Percentiles rank a stretch among this genome's conserved stretches.
Evolutionary conservation across 495 filamentous ascomycete genomes (phyloP).

Genomic region (Rusavskia elegans): DNA sequence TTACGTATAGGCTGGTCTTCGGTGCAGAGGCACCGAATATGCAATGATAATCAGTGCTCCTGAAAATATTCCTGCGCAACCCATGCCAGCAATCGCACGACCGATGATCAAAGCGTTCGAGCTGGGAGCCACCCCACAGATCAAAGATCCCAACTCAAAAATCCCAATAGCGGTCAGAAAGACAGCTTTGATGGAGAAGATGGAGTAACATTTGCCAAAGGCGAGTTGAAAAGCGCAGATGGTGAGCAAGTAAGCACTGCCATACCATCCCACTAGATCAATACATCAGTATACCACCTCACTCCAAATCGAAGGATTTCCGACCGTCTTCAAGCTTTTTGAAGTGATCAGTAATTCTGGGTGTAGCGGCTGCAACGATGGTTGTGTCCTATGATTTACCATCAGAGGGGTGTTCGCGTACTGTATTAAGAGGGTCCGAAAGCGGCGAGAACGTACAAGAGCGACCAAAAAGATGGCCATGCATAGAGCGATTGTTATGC

Average conservation of each 20-base stretch:
- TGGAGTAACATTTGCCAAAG: conserved; percentile 58
- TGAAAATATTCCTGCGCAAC: conserved; percentile 57
- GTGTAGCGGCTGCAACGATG: conserved; percentile 20
- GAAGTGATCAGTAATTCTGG: conserved; percentile 26
- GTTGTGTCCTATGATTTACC: conserved; percentile 6
- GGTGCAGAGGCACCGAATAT: conserved; percentile 44
- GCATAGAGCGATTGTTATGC: conserved; percentile 17
- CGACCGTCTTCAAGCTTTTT: conserved; percentile 26
- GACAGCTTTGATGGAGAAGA: conserved; percentile 31
- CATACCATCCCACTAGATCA: conserved; percentile 24
- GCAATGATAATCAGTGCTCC: conserved; percentile 59
- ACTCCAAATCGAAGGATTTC: too few relatives aligned
- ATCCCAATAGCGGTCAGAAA: conserved; percentile 45
- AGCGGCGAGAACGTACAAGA: conserved; percentile 10
- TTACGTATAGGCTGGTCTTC: conserved; percentile 44
- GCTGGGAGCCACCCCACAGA: conserved; percentile 53
- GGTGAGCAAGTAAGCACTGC: conserved; percentile 27
- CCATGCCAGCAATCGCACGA: conserved; percentile 59
- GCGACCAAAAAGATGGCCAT: conserved; percentile 22
- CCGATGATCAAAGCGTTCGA: conserved; percentile 54
- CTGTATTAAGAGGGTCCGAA: background rate
- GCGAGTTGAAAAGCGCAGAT: conserved; percentile 47
- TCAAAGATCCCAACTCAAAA: conserved; percentile 54
- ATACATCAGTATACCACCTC: too few relatives aligned
- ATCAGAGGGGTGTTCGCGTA: too few relatives aligned